Percentiles rank a stretch among this genome's conserved stretches.
Conservation (phyloP, 1,139 yeast species). For the Suhomyces kunorum region DNA sequence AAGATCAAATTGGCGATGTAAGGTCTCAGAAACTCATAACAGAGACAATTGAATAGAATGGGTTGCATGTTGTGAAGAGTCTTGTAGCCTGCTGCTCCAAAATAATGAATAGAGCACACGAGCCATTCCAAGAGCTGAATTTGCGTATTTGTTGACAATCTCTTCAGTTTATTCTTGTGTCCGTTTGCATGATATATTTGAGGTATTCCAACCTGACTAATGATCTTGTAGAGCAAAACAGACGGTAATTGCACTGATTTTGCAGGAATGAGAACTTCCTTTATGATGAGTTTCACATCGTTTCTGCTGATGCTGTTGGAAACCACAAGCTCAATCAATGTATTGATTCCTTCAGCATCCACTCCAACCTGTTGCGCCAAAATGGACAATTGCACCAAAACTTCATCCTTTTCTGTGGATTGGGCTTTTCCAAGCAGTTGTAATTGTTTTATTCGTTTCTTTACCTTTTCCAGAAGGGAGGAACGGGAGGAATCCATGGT, state of each 20-base stretch:
- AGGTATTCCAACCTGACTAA: conserved; percentile 34
- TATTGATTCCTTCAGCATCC: conserved; percentile 6
- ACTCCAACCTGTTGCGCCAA: conserved; percentile 10
- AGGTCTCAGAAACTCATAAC: conserved; percentile 45
- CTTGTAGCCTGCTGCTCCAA: conserved; percentile 23
- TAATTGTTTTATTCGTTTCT: neutral
- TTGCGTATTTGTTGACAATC: conserved; percentile 27
- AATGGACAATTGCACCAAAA: conserved; percentile 3
- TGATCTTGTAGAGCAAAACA: conserved; percentile 22
- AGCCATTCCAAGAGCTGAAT: conserved; percentile 35
- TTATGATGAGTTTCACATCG: conserved; percentile 14
- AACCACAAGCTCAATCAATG: conserved; percentile 10
- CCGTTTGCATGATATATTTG: conserved; percentile 29
- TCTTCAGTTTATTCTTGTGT: conserved; percentile 25
- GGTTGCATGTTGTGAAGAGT: conserved; percentile 26
- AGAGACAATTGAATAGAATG: conserved; percentile 42
- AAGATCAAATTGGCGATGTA: conserved; percentile 45
- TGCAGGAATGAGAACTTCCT: conserved; percentile 17
- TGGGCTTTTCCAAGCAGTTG: neutral
- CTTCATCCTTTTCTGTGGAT: neutral
- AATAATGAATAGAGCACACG: conserved; percentile 28
- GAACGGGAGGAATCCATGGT: neutral
- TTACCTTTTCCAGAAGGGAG: neutral
- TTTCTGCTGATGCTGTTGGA: conserved; percentile 8
- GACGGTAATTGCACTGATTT: conserved; percentile 12